phyloP scores from a whole-genome alignment of 176 grass and related monocot genomes.

The Urochloa ruziziensis region DNA sequence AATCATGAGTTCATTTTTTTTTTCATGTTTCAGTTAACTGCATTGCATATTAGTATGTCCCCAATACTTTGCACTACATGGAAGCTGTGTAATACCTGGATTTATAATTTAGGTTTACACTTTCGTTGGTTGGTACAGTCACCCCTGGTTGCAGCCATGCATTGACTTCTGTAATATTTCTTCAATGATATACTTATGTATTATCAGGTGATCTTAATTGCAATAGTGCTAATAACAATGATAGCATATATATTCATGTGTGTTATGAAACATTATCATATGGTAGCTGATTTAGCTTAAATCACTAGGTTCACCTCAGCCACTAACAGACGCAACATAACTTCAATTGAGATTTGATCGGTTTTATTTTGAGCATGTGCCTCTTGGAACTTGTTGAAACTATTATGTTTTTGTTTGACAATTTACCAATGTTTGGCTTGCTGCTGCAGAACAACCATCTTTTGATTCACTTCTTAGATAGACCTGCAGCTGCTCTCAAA shows the following conservation, averaged over 20 bases:
- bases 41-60: not conserved
- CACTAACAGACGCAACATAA: not conserved
- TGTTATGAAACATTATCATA: not conserved
- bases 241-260: not conserved
- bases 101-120: constrained; percentile 1
- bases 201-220: not conserved
- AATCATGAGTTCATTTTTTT: not conserved
- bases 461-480: not conserved
- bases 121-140: not conserved
- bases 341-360: not conserved
- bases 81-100: not conserved
- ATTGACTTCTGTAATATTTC: constrained; percentile 15
- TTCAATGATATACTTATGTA: not conserved
- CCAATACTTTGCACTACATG: not conserved
- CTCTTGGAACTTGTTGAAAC: not conserved
- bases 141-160: not conserved
- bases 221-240: not conserved
- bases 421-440: not conserved
- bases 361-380: not conserved
- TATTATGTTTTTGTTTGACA: not conserved
- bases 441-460: not conserved
- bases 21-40: not conserved
- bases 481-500: not conserved
- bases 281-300: not conserved
- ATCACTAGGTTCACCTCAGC: not conserved